These are phyloP conservation scores for Capronia epimyces DNA, from an alignment of 2,329 filamentous ascomycete genomes.

Conservation along the genomic window DNA sequence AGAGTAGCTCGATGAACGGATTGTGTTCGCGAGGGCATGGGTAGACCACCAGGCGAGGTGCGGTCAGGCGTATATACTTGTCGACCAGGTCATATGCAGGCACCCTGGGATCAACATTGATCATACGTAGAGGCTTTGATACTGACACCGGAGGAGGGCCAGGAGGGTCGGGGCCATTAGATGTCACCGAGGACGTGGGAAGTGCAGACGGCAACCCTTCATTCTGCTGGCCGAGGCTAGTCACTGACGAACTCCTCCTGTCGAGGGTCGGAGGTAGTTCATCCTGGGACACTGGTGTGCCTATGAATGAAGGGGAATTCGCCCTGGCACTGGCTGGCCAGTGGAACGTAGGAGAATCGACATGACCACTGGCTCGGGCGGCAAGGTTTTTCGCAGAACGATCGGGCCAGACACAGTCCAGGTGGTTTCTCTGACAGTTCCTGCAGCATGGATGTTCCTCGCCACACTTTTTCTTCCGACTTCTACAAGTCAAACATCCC, in stretches of 20 bases:
- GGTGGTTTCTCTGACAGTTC: constrained; percentile 1
- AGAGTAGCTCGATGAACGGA: neutral
- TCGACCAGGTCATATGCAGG: neutral
- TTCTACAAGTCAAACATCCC: neutral
- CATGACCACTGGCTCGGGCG: neutral
- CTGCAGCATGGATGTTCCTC: neutral
- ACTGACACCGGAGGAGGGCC: neutral
- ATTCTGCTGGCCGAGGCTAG: neutral
- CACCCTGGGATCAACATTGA: neutral
- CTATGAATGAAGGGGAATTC: neutral
- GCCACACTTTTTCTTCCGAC: constrained; percentile 1
- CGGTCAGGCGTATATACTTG: neutral
- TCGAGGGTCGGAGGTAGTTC: neutral
- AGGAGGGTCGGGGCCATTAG: neutral
- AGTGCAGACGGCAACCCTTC: neutral
- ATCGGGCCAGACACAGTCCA: neutral
- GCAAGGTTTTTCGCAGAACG: neutral
- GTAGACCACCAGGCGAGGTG: neutral
- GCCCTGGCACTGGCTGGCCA: neutral
- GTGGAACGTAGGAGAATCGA: neutral
- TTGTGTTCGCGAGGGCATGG: neutral
- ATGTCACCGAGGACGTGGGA: neutral
- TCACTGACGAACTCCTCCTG: neutral
- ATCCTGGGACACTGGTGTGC: neutral
- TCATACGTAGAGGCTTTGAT: neutral